Evolutionary conservation across 1,284 basidiomycete genomes (phyloP).

Genomic region (Puccinia polysora): DNA sequence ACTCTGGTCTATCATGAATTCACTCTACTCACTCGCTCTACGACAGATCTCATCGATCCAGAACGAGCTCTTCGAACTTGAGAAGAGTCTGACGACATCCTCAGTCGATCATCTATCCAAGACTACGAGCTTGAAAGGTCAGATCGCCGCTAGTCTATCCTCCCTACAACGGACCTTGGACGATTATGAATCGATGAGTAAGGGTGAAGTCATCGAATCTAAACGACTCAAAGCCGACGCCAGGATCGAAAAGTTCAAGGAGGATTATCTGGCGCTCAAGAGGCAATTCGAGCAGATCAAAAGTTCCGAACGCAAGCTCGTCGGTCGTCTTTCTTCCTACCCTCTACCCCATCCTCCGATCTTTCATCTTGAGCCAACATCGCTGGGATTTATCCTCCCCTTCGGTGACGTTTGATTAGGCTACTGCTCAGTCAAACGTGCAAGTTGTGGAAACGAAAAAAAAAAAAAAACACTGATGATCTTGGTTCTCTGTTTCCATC

Average conservation of each 20-base stretch:
- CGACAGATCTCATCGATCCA: slow-evolving; percentile 83
- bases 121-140: slow-evolving; percentile 58
- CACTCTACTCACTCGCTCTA: slow-evolving; percentile 84
- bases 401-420: no score
- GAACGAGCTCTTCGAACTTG: slow-evolving; percentile 62
- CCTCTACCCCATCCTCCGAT: no score
- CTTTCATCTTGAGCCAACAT: no score
- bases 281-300: slow-evolving; percentile 56
- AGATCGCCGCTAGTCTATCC: slow-evolving; percentile 87
- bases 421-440: no score
- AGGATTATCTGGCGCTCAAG: slow-evolving; percentile 55
- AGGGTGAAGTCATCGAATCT: slow-evolving; percentile 83
- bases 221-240: slow-evolving; percentile 86
- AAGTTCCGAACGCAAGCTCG: slow-evolving; percentile 51
- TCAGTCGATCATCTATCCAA: slow-evolving; percentile 29
- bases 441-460: no score
- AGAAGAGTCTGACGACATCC: slow-evolving; percentile 40
- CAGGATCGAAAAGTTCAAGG: slow-evolving; percentile 55
- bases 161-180: slow-evolving; percentile 86
- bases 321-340: slow-evolving; percentile 44
- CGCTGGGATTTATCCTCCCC: no score
- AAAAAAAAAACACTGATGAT: no score
- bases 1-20: no score
- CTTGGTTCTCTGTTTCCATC: no score
- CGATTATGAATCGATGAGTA: slow-evolving; percentile 92